Percentiles rank a stretch among this genome's conserved stretches.
These are phyloP conservation scores for Vanrija sp. DNA, from an alignment of 1,284 basidiomycete species.

Conservation along the genomic window DNA sequence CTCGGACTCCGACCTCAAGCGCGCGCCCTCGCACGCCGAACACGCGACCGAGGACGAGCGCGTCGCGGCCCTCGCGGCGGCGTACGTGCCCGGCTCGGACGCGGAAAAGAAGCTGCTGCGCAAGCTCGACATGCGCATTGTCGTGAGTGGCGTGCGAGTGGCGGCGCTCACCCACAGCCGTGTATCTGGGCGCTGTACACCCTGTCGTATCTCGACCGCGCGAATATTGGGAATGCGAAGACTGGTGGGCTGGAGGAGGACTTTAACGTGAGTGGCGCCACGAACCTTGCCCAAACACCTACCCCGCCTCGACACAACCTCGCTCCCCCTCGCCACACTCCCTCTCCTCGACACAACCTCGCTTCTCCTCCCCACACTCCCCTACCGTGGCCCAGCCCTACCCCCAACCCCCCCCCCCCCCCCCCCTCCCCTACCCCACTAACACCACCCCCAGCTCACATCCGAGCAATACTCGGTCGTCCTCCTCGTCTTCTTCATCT, in stretches of 20 bases:
- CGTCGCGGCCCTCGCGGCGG: constrained; percentile 23
- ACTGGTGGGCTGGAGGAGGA: constrained; percentile 32
- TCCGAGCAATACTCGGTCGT: constrained; percentile 45
- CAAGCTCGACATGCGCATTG: constrained; percentile 41
- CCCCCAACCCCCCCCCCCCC: no score
- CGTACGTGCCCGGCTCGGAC: constrained; percentile 39
- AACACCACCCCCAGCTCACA: constrained; percentile 18
- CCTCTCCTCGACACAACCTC: no score
- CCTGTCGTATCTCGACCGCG: constrained; percentile 44
- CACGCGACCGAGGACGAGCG: background rate
- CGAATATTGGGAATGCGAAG: constrained; percentile 46
- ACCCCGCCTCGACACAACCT: no score
- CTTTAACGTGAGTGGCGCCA: constrained; percentile 16
- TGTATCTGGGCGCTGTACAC: constrained; percentile 47
- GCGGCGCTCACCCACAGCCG: constrained; percentile 14
- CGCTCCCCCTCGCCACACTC: no score
- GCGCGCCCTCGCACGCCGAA: background rate
- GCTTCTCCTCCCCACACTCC: no score
- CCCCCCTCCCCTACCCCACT: no score
- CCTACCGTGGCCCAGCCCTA: no score
- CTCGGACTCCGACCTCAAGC: no score
- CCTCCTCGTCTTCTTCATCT: constrained; percentile 36
- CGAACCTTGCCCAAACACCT: no score
- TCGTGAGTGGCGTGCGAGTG: constrained; percentile 21
- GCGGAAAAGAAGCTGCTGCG: constrained; percentile 39